A percentile compares a stretch with the other conserved stretches of the same genome.
Conservation (phyloP, 179 eudicot genomes). For the Corrigiola litoralis region DNA sequence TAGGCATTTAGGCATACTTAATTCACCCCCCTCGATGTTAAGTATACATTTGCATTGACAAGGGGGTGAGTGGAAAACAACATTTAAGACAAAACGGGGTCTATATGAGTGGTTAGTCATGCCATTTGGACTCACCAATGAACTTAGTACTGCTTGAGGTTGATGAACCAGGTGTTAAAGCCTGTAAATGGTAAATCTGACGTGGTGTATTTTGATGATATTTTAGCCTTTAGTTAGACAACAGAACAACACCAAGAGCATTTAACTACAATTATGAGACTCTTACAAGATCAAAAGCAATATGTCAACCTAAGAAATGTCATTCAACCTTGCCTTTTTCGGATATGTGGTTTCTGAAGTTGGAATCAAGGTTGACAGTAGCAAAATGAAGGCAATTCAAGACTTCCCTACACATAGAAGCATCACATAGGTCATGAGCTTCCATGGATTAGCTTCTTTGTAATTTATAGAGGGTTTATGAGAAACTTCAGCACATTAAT, state of each 20-base stretch:
- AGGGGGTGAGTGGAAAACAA: too few species aligned
- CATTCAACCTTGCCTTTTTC: too few species aligned
- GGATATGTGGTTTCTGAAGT: too few species aligned
- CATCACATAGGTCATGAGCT: background rate
- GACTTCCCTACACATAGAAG: background rate
- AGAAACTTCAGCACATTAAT: background rate
- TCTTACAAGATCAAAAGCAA: background rate
- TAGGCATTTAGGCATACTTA: too few species aligned
- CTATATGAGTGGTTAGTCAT: too few species aligned
- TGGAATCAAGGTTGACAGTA: too few species aligned
- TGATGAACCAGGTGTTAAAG: background rate
- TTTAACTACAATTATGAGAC: background rate
- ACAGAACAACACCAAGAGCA: background rate
- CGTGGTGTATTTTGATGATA: slow-evolving; percentile 4
- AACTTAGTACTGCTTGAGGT: background rate
- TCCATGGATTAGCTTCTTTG: slow-evolving; percentile 3
- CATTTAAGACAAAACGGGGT: too few species aligned
- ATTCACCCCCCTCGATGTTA: too few species aligned
- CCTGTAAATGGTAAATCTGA: background rate
- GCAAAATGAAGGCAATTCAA: too few species aligned
- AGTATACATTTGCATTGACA: too few species aligned
- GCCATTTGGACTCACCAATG: background rate
- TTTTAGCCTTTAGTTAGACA: background rate
- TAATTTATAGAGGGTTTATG: background rate
- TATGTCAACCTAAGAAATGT: background rate